These are phyloP conservation scores for Yarrowia sp. DNA, from an alignment of 805 yeast genomes.

Conservation along the genomic window DNA sequence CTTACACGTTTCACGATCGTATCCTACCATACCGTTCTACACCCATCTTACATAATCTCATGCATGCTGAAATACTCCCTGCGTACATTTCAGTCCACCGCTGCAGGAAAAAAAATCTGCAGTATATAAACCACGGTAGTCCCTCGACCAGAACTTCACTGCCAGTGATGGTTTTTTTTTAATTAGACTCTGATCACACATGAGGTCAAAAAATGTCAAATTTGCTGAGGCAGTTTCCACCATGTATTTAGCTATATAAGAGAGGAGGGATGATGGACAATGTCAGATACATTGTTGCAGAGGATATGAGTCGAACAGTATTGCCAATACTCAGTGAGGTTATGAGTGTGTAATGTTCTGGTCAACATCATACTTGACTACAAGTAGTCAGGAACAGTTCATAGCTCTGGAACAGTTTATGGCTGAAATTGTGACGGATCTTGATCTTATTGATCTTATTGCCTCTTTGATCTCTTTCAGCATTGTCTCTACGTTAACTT, in stretches of 20 bases:
- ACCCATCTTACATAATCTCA: neutral
- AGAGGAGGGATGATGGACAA: neutral
- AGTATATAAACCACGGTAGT: neutral
- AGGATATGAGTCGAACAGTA: neutral
- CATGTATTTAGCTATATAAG: neutral
- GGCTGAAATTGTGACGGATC: too few relatives aligned
- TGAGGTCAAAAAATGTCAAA: slow-evolving; percentile 24
- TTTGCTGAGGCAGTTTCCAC: slow-evolving; percentile 23
- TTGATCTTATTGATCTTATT: too few relatives aligned
- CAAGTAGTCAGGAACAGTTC: too few relatives aligned
- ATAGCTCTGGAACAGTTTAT: too few relatives aligned
- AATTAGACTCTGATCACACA: slow-evolving; percentile 24
- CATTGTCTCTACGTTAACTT: too few relatives aligned
- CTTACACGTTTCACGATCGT: too few relatives aligned
- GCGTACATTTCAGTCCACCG: neutral
- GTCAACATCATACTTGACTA: too few relatives aligned
- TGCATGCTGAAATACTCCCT: neutral
- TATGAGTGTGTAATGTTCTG: too few relatives aligned
- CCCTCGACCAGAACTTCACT: neutral
- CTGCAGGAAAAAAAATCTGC: slow-evolving; percentile 5
- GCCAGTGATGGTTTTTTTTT: slow-evolving; percentile 23
- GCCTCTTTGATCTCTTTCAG: too few relatives aligned
- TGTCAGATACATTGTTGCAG: too few relatives aligned
- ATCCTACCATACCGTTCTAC: too few relatives aligned
- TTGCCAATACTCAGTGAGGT: too few relatives aligned